These are phyloP conservation scores for Saussurea involucrata DNA, from an alignment of 129 eudicot species.

Conservation along the genomic window DNA sequence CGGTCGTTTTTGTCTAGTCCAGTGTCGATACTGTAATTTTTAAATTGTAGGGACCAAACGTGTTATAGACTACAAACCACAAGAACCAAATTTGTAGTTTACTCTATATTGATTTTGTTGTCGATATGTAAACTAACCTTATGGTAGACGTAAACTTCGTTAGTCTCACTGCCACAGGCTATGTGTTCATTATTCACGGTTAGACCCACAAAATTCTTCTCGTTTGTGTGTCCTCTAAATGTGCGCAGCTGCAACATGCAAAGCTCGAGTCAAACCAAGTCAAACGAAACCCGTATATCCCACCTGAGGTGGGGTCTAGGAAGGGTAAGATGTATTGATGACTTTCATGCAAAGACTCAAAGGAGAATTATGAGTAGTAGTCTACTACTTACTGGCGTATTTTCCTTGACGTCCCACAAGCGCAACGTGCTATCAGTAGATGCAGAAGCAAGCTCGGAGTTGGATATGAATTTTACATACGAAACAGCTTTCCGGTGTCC, in stretches of 20 bases:
- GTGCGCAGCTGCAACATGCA: conserved; percentile 46
- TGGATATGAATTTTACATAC: conserved; percentile 82
- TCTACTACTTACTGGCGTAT: conserved; percentile 73
- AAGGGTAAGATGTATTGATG: background rate
- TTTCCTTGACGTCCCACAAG: conserved; percentile 88
- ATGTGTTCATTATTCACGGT: conserved; percentile 59
- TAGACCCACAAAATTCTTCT: conserved; percentile 77
- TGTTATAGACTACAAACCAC: no score
- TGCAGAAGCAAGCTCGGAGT: conserved; percentile 90
- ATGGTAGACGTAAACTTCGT: conserved; percentile 66
- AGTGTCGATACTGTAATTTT: no score
- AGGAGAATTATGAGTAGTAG: background rate
- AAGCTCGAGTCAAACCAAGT: background rate
- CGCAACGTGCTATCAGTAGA: conserved; percentile 96
- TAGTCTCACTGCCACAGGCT: conserved; percentile 82
- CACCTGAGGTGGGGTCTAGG: background rate
- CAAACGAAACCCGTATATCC: background rate
- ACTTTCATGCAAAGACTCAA: no score
- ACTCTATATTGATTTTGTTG: no score
- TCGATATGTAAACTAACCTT: conserved; percentile 35
- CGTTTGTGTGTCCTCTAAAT: conserved; percentile 65
- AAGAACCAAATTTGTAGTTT: no score
- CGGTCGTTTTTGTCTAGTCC: no score
- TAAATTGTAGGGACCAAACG: no score
- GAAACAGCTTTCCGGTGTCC: conserved; percentile 93